phyloP scores from a whole-genome alignment of 129 eudicot genomes.

The Arctium minus region DNA sequence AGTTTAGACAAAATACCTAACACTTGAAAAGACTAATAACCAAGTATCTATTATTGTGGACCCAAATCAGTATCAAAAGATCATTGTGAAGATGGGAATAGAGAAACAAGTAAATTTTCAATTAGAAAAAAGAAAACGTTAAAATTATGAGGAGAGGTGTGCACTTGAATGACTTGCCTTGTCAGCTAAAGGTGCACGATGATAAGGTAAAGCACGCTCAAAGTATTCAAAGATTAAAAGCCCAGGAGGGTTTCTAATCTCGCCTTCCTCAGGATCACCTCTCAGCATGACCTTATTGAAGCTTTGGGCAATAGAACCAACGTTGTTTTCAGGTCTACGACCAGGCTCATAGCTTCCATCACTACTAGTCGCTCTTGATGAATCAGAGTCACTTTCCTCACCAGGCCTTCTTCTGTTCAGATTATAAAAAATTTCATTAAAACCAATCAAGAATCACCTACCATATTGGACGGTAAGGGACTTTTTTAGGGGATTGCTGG shows the following conservation, averaged over 20 bases:
- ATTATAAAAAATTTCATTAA: background rate
- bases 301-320: constrained; percentile 28
- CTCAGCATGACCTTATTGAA: constrained; percentile 30
- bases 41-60: background rate
- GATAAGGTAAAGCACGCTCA: constrained; percentile 70
- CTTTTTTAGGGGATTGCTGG: background rate
- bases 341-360: constrained; percentile 59
- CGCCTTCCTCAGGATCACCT: constrained; percentile 48
- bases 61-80: background rate
- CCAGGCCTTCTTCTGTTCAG: constrained; percentile 67
- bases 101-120: background rate
- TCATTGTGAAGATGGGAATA: background rate
- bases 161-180: constrained; percentile 43
- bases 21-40: background rate
- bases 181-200: constrained; percentile 89
- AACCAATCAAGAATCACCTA: background rate
- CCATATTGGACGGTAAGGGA: background rate
- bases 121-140: background rate
- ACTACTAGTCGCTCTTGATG: constrained; percentile 72
- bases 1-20: background rate
- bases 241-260: constrained; percentile 69
- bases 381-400: constrained; percentile 84
- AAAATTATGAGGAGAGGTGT: background rate
- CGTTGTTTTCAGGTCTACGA: constrained; percentile 25
- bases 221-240: constrained; percentile 66